Conservation (phyloP, 345 rosid species). For the Hevea brasiliensis region DNA sequence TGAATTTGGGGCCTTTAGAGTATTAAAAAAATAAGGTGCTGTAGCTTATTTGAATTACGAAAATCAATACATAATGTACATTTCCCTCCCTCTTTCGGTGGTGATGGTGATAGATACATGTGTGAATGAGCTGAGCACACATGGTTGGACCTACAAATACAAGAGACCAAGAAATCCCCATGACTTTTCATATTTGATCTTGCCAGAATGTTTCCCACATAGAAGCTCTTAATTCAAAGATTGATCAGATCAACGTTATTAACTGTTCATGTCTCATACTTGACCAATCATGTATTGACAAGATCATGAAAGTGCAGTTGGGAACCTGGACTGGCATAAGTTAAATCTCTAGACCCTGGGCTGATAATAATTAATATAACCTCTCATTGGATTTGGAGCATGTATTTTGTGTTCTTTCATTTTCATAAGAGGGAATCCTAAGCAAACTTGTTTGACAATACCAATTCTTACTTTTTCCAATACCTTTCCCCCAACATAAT, state of each 20-base stretch:
- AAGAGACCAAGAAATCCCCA: conserved; percentile 8
- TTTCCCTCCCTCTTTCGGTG: conserved; percentile 11
- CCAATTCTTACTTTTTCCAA: conserved; percentile 11
- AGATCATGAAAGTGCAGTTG: neutral
- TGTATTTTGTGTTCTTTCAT: conserved; percentile 1
- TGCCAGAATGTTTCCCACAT: conserved; percentile 1
- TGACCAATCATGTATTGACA: neutral
- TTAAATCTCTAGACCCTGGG: neutral
- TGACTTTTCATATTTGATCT: conserved; percentile 2
- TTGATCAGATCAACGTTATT: too few species aligned
- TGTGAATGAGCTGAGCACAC: conserved; percentile 1
- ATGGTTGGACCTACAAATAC: neutral
- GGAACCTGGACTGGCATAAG: neutral
- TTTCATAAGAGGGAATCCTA: conserved; percentile 15
- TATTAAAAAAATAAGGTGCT: neutral
- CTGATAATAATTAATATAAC: neutral
- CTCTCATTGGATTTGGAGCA: neutral
- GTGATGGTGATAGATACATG: conserved; percentile 3
- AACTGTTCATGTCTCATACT: neutral
- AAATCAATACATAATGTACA: neutral
- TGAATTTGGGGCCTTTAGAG: neutral
- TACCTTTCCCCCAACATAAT: conserved; percentile 42
- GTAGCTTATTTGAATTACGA: conserved; percentile 8
- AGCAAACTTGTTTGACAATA: conserved; percentile 19
- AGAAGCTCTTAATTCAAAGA: neutral